Conservation (phyloP, 1,284 basidiomycete species). For the Fomitopsis schrenkii region DNA sequence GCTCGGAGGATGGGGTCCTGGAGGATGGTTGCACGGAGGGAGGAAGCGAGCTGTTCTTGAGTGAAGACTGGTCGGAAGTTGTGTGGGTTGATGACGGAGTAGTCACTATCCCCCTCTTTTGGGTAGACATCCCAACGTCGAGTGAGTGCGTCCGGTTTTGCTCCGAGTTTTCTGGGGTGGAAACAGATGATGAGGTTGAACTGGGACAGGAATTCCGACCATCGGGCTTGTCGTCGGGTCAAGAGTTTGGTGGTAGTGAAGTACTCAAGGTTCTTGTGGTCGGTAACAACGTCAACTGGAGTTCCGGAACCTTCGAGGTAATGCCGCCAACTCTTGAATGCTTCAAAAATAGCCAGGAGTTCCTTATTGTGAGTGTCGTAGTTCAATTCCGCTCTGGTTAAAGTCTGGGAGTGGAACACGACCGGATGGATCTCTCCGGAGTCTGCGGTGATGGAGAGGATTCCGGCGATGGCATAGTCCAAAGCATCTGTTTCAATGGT, state of each 20-base stretch:
- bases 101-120: slow-evolving; percentile 32
- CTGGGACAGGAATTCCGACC: slow-evolving; percentile 34
- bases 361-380: slow-evolving; percentile 36
- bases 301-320: slow-evolving; percentile 26
- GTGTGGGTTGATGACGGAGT: too few species aligned
- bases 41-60: slow-evolving; percentile 1
- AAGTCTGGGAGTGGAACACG: slow-evolving; percentile 26
- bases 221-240: slow-evolving; percentile 36
- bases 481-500: slow-evolving; percentile 24
- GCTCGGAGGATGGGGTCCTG: too few species aligned
- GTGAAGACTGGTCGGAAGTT: too few species aligned
- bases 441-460: slow-evolving; percentile 26
- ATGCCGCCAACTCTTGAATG: slow-evolving; percentile 27
- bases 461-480: slow-evolving; percentile 20
- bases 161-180: slow-evolving; percentile 24
- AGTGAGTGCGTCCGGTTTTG: slow-evolving; percentile 30
- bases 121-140: slow-evolving; percentile 28
- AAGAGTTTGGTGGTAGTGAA: slow-evolving; percentile 30
- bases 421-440: slow-evolving; percentile 26
- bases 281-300: slow-evolving; percentile 25
- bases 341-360: slow-evolving; percentile 31
- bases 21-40: neutral
- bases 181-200: slow-evolving; percentile 34
- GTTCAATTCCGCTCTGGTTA: slow-evolving; percentile 28
- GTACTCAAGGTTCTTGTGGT: slow-evolving; percentile 36